Evolutionary conservation across 345 rosid species (phyloP), one percentile per base, ranked within the genome.

Genomic region (Pugionium cornutum): DNA sequence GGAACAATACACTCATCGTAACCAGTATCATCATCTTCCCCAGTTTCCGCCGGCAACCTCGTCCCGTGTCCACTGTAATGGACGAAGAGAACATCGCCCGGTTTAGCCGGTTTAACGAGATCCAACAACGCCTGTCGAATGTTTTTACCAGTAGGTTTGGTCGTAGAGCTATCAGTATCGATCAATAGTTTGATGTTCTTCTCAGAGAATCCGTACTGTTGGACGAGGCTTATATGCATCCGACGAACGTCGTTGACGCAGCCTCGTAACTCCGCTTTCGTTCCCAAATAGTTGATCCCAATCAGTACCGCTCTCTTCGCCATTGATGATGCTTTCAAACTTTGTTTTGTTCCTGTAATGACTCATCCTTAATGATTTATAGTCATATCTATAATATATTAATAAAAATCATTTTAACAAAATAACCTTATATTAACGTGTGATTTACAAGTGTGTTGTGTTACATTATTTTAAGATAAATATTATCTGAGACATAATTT

Each of bases 41-140:
- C 96, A 27, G 97, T 84, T 82, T 92, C 97, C 9, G 97, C 94
- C 0, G 98, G 98, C 26, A 92, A 84, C 74, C 98, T 84, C 5
- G 98, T 92, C 41, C 96, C 98, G 8, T 92, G 98, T 26, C 98
- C 98, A 68, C 97, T 92, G 79, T 87, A 89, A 68, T 89, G 98
- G n/a, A 89, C 86, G 59, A 87, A 84, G 39, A 89, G 83, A 31
- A 80, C 53, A 58, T 92, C 97, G 0, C 83, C 89, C 1, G 83
- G 66, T 72, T 79, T 54, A 1, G 95, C 95, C 1, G 95, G 82
- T 29, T 76, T 51, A 41, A 86, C 68, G 7, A 89, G 87, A 54
- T 78, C 63, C 49, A 37, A 11, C 58, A 92, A 65, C 29, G 92
- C 88, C 49, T 52, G 64, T 48, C 95, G 76, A 33, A 92, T 81